phyloP scores from a whole-genome alignment of 2,329 filamentous ascomycete species.

The Sporothrix mexicana region DNA sequence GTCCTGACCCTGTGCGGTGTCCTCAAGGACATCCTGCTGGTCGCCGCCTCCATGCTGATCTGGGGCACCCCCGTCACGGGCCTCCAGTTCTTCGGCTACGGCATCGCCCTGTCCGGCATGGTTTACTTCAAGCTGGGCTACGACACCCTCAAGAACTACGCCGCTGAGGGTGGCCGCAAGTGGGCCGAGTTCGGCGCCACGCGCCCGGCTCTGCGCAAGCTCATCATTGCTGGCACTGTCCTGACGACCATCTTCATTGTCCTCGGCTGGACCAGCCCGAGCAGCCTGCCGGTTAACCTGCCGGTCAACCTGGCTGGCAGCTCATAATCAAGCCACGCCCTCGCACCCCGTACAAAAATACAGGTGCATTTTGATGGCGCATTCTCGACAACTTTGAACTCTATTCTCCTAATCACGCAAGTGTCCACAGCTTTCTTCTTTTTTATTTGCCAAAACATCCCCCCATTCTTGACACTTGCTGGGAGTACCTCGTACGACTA shows the following conservation, averaged over 20 bases:
- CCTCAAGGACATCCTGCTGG: conserved; percentile 85
- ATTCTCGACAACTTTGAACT: not conserved
- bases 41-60: conserved; percentile 78
- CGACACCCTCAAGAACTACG: conserved; percentile 82
- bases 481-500: conserved; percentile 32
- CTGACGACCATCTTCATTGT: conserved; percentile 72
- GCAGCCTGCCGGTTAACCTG: conserved; percentile 32
- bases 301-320: conserved; percentile 25
- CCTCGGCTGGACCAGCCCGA: conserved; percentile 53
- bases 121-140: conserved; percentile 85
- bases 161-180: conserved; percentile 71
- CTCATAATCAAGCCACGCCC: conserved; percentile 31
- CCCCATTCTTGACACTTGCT: conserved; percentile 25
- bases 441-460: not conserved
- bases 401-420: conserved; percentile 26
- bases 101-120: conserved; percentile 78
- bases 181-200: conserved; percentile 86
- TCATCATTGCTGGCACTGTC: conserved; percentile 70
- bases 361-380: not conserved
- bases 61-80: conserved; percentile 76
- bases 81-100: conserved; percentile 84
- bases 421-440: conserved; percentile 17
- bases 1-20: conserved; percentile 87
- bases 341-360: not conserved
- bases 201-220: conserved; percentile 78